Conservation (phyloP, 23 red algal species). For the Chondrus crispus region DNA sequence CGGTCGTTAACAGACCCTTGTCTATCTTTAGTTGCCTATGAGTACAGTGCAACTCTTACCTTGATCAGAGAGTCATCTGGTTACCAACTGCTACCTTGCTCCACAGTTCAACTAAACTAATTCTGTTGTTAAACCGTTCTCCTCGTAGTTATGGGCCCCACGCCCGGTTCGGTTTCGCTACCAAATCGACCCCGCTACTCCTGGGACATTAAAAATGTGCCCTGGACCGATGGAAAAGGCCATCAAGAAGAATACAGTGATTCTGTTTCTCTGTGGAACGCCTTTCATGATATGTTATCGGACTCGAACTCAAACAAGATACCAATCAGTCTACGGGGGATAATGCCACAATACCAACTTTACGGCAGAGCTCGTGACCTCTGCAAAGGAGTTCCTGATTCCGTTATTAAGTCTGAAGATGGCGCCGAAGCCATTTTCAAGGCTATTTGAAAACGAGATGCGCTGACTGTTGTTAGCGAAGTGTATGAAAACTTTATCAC, state of each 20-base stretch:
- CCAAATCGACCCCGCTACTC: slow-evolving; percentile 9
- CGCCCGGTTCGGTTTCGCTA: neutral
- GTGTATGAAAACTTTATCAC: neutral
- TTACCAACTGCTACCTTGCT: too few relatives aligned
- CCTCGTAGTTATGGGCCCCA: slow-evolving; percentile 11
- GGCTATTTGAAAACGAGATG: neutral
- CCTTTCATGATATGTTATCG: slow-evolving; percentile 2
- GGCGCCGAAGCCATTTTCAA: neutral
- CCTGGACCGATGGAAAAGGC: slow-evolving; percentile 24
- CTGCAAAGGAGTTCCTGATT: neutral
- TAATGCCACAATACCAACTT: slow-evolving; percentile 5
- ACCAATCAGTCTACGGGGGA: neutral
- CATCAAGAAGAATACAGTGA: neutral
- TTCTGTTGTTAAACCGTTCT: too few relatives aligned
- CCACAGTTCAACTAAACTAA: too few relatives aligned
- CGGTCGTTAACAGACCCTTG: too few relatives aligned
- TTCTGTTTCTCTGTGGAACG: neutral
- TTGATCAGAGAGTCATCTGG: too few relatives aligned
- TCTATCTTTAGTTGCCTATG: too few relatives aligned
- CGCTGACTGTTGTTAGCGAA: slow-evolving; percentile 13
- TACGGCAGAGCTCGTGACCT: neutral
- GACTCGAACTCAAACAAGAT: slow-evolving; percentile 30
- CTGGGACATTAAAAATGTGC: slow-evolving; percentile 2
- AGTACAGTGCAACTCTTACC: too few relatives aligned
- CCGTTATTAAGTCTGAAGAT: neutral